phyloP scores from a whole-genome alignment of 31 red algal genomes.

The Odonthalia washingtoniensis region DNA sequence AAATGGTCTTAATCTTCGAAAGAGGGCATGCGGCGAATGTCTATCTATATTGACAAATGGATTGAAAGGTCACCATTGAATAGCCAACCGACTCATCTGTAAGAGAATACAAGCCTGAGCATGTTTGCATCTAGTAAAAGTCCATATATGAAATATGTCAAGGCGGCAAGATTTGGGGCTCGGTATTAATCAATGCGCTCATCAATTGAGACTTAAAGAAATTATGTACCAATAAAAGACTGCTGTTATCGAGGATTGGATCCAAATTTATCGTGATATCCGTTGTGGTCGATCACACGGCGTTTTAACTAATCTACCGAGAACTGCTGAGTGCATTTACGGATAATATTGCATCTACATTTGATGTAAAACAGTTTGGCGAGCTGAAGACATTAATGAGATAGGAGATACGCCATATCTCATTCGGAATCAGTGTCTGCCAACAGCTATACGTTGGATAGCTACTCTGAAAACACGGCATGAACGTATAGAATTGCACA shows the following conservation, averaged over 20 bases:
- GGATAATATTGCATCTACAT: neutral
- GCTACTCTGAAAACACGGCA: neutral
- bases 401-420: neutral
- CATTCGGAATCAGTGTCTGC: neutral
- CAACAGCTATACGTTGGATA: neutral
- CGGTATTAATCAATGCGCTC: neutral
- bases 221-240: neutral
- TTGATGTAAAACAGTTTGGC: neutral
- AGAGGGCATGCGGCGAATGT: neutral
- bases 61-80: neutral
- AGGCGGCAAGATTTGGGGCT: neutral
- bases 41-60: constrained; percentile 20
- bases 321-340: neutral
- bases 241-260: neutral
- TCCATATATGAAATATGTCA: constrained; percentile 10
- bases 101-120: neutral
- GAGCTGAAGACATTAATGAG: neutral
- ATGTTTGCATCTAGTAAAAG: neutral
- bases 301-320: neutral
- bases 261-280: neutral
- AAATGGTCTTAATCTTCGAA: constrained; percentile 5
- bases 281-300: neutral
- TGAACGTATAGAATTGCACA: neutral
- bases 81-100: neutral
- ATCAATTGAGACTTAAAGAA: neutral